Base-by-base conservation (phyloP, 2,329 filamentous ascomycete genomes). In the Talaromyces sp. region DNA sequence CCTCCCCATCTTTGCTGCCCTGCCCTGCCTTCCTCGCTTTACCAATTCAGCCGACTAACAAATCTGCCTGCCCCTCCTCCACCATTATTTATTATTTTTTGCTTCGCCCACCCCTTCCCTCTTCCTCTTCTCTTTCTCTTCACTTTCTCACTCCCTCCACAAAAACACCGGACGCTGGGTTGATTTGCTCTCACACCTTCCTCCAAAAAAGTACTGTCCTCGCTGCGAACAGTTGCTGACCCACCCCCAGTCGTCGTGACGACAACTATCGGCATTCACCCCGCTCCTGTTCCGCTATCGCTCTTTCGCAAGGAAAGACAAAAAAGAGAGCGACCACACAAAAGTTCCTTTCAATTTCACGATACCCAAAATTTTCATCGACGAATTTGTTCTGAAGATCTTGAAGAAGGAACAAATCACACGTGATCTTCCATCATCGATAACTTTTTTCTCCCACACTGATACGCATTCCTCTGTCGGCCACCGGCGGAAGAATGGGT, bases 401-500 rank as follows among this genome's bases (percentile, higher is more conserved):
- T 41, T 43, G 16, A 27, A 35, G n/a, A 45, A 47, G 43, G 52
- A 63, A 37, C 16, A 58, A 50, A 27, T 35, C 19, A 11, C 33
- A 33, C 50, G 48, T 45, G 47, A 24, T n/a, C 24, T 16, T 11
- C 48, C 10, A 39, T 22, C 31, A 24, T 22, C 33, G 8, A 24
- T 6, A 19, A 52, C 19, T 35, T 62, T n/a, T 62, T 39, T 57
- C 39, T n/a, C 24, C 37, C 39, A 47, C 35, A 56, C 41, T 43
- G 52, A 59, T 57, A 58, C 63, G 75, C 69, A 74, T 75, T 77
- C 37, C 70, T 77, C 76, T 78, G 75, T 78, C 77, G 75, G 74
- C 66, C 67, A 68, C 70, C 76, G 76, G 72, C 77, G 77, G 78
- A 81, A 82, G 81, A 78, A 83, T 83, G 81, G 81, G 81, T 80